A percentile compares a stretch with the other conserved stretches of the same genome.
These are phyloP conservation scores for Pelargonium fulgidum DNA, from an alignment of 441 rosid genomes.

Conservation along the genomic window DNA sequence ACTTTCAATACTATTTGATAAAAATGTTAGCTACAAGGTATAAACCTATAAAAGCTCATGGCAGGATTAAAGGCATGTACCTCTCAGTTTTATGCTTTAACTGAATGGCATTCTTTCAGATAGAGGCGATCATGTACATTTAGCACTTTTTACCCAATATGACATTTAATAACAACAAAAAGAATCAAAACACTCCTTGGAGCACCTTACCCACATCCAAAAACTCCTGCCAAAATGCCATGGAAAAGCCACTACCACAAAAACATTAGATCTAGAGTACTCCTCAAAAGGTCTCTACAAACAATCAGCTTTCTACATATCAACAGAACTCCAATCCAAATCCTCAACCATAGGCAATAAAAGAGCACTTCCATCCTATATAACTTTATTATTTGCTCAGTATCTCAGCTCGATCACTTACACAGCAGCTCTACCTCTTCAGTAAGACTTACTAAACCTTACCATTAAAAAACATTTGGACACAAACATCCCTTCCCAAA, in stretches of 20 bases:
- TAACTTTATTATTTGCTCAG: too few species aligned
- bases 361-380: neutral
- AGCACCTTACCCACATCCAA: neutral
- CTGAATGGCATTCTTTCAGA: too few species aligned
- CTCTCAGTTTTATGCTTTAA: too few species aligned
- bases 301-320: neutral
- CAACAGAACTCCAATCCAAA: slow-evolving; percentile 1
- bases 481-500: neutral
- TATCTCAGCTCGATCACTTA: neutral
- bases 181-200: neutral
- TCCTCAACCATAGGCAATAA: neutral
- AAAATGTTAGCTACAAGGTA: too few species aligned
- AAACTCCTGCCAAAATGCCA: neutral
- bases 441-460: neutral
- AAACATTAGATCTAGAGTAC: neutral
- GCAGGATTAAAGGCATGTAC: too few species aligned
- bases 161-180: neutral
- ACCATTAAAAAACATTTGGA: neutral
- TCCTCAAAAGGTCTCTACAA: neutral
- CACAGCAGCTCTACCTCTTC: neutral
- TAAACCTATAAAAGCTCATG: too few species aligned
- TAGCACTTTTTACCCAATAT: neutral
- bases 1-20: too few species aligned
- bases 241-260: neutral
- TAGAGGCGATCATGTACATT: too few species aligned